phyloP scores from a whole-genome alignment of 306 rosid species.

The Trifolium fragiferum region DNA sequence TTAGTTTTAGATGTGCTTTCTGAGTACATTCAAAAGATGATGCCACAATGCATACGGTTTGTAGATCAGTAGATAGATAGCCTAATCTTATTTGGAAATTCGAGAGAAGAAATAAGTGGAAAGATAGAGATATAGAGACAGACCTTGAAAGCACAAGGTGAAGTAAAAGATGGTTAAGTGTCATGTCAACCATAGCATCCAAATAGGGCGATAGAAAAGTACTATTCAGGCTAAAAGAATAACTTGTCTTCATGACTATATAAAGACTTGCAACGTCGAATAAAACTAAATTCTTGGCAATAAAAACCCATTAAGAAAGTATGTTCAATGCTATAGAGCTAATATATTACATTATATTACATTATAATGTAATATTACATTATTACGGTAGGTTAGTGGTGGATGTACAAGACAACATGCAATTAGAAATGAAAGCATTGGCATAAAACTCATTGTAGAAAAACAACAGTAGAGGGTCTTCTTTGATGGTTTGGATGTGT shows the following conservation, averaged over 20 bases:
- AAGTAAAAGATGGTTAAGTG: neutral
- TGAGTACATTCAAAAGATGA: neutral
- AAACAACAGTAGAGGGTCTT: neutral
- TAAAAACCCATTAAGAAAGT: neutral
- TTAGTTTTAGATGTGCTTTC: neutral
- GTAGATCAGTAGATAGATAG: neutral
- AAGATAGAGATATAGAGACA: neutral
- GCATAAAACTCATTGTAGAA: neutral
- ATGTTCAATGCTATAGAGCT: neutral
- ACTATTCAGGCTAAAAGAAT: neutral
- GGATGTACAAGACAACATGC: neutral
- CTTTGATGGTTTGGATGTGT: neutral
- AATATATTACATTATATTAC: neutral
- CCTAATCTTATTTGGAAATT: neutral
- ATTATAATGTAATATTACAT: no score
- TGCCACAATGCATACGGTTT: neutral
- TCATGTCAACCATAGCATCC: conserved; percentile 4
- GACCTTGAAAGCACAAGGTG: neutral
- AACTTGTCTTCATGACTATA: neutral
- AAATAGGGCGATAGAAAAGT: neutral
- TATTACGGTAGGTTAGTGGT: neutral
- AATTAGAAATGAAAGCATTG: neutral
- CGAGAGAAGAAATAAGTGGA: neutral
- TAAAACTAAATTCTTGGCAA: neutral
- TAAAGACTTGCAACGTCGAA: neutral